These are phyloP conservation scores for Colletotrichum limetticola DNA, from an alignment of 2,329 filamentous ascomycete species.

Conservation along the genomic window DNA sequence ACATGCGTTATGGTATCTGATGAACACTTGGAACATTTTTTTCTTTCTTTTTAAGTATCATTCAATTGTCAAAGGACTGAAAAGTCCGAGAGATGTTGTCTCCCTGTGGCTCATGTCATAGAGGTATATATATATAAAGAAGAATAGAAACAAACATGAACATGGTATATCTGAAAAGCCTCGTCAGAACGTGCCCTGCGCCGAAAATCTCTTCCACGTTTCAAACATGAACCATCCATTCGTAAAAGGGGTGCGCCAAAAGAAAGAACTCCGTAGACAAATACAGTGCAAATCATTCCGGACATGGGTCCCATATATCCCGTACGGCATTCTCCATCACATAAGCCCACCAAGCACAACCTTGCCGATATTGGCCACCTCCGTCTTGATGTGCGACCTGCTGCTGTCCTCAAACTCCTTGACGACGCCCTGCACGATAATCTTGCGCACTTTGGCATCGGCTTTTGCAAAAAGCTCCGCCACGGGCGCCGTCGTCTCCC, in stretches of 20 bases:
- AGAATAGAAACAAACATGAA: constrained; percentile 7
- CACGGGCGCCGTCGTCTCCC: constrained; percentile 75
- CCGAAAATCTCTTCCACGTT: constrained; percentile 1
- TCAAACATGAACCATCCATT: background rate
- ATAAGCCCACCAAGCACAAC: constrained; percentile 90
- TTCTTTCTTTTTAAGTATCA: constrained; percentile 4
- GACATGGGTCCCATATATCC: constrained; percentile 9
- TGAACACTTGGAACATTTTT: constrained; percentile 42
- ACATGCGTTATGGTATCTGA: constrained; percentile 63
- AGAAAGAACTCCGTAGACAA: constrained; percentile 29
- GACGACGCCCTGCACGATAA: constrained; percentile 86
- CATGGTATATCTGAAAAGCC: constrained; percentile 29
- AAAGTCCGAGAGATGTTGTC: background rate
- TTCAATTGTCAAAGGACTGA: background rate
- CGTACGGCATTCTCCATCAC: constrained; percentile 46
- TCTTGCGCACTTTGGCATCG: constrained; percentile 85
- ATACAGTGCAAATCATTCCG: constrained; percentile 27
- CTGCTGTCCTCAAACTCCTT: constrained; percentile 94
- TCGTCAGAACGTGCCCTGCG: background rate
- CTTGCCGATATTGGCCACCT: constrained; percentile 87
- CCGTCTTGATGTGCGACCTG: constrained; percentile 78
- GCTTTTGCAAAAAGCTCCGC: constrained; percentile 92
- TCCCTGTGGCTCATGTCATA: constrained; percentile 11
- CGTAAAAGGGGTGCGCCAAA: background rate
- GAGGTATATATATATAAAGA: background rate